Percentiles rank a stretch among this genome's conserved stretches.
phyloP scores from a whole-genome alignment of 2,329 filamentous ascomycete species.

The Fusarium aywerte region DNA sequence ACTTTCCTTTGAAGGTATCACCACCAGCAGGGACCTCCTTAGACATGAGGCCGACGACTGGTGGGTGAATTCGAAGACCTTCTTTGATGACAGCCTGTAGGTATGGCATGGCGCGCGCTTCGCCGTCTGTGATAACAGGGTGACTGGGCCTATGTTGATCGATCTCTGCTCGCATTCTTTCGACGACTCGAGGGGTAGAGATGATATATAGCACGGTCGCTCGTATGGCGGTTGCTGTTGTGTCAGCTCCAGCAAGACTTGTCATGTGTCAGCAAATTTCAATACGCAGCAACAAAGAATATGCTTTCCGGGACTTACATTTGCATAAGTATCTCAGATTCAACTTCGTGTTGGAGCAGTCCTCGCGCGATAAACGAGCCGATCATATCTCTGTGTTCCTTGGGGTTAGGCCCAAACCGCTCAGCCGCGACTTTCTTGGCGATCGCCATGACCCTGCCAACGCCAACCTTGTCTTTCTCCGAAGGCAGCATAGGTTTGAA shows the following conservation, averaged over 20 bases:
- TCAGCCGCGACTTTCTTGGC: conserved; percentile 45
- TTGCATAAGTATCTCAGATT: conserved; percentile 45
- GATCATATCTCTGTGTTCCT: conserved; percentile 48
- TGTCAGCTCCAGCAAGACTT: conserved; percentile 67
- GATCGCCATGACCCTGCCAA: conserved; percentile 57
- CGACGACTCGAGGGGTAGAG: conserved; percentile 59
- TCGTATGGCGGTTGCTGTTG: conserved; percentile 65
- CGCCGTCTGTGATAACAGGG: conserved; percentile 47
- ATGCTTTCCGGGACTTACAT: conserved; percentile 12
- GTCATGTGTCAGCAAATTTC: neutral
- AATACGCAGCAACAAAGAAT: fast-evolving
- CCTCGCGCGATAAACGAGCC: conserved; percentile 48
- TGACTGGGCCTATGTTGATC: conserved; percentile 21
- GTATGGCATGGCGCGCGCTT: conserved; percentile 55
- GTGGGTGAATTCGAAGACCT: conserved; percentile 53
- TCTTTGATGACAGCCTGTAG: conserved; percentile 64
- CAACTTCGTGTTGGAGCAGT: conserved; percentile 41
- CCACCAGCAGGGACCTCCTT: conserved; percentile 50
- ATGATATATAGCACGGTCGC: conserved; percentile 63
- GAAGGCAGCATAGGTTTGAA: conserved; percentile 57
- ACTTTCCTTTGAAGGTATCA: conserved; percentile 48
- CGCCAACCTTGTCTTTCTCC: conserved; percentile 52
- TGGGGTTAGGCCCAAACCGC: conserved; percentile 42
- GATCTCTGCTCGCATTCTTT: conserved; percentile 54
- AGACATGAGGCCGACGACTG: conserved; percentile 52